Conservation (phyloP, 2,329 filamentous ascomycete genomes). For the Xylariales sp. region DNA sequence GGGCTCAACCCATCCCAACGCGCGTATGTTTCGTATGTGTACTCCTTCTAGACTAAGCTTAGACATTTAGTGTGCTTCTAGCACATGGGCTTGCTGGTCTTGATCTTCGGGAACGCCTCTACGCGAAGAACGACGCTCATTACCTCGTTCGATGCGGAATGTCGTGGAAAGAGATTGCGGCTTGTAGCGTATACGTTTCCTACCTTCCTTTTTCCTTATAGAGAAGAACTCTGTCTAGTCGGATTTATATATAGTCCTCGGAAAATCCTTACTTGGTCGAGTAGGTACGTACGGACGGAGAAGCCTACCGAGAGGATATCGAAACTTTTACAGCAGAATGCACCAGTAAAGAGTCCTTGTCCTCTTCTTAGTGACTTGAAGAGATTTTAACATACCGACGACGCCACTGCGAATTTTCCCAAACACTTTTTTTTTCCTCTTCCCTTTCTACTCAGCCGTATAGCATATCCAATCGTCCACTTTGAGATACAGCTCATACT, state of each 20-base stretch:
- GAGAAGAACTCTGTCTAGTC: background rate
- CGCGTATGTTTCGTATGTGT: conserved; percentile 12
- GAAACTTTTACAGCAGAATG: background rate
- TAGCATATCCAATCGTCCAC: background rate
- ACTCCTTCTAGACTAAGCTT: background rate
- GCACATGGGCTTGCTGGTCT: background rate
- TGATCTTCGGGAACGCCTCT: background rate
- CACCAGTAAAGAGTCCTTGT: background rate
- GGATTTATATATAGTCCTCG: background rate
- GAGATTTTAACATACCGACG: background rate
- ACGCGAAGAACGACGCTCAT: background rate
- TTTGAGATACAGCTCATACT: background rate
- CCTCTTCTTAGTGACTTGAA: background rate
- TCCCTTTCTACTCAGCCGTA: background rate
- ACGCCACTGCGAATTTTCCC: background rate
- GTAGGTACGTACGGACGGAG: background rate
- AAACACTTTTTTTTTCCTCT: too few species aligned
- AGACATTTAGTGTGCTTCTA: background rate
- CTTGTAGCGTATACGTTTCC: background rate
- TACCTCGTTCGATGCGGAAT: background rate
- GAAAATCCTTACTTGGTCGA: background rate
- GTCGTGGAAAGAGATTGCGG: background rate
- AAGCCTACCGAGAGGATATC: background rate
- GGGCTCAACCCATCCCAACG: conserved; percentile 8
- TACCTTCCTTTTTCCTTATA: background rate